Evolutionary conservation across 208 protist species (phyloP).

Genomic region (Paratrypanosoma confusum): DNA sequence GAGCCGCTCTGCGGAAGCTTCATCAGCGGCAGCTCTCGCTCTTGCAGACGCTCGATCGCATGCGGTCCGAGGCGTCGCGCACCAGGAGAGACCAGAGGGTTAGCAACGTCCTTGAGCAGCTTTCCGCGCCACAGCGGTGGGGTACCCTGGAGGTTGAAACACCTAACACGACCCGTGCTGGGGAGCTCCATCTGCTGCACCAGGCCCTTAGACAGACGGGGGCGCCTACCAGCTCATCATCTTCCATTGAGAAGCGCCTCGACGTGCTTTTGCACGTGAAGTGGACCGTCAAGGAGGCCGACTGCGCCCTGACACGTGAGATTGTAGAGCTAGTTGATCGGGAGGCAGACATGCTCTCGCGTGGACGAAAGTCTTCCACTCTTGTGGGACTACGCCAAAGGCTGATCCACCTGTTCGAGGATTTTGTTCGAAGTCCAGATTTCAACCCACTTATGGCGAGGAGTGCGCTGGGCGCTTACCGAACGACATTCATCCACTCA

Average conservation of each 20-base stretch:
- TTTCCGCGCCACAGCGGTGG: conserved; percentile 82
- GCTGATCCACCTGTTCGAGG: conserved; percentile 85
- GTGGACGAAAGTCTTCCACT: conserved; percentile 66
- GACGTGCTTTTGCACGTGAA: conserved; percentile 95
- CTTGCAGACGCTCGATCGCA: conserved; percentile 92
- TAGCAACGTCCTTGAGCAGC: conserved; percentile 45
- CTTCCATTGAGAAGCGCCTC: conserved; percentile 69
- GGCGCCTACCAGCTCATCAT: conserved; percentile 1
- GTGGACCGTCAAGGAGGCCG: conserved; percentile 95
- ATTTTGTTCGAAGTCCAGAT: conserved; percentile 91
- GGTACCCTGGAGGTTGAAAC: conserved; percentile 74
- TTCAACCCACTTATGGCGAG: conserved; percentile 93
- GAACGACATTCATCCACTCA: no score
- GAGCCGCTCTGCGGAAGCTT: conserved; percentile 71
- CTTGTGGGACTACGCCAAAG: conserved; percentile 75
- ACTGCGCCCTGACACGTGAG: conserved; percentile 69
- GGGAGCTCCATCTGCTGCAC: conserved; percentile 90
- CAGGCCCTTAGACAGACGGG: conserved; percentile 34
- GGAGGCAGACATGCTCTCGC: conserved; percentile 93
- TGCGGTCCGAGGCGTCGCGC: conserved; percentile 52
- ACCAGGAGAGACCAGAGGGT: conserved; percentile 57
- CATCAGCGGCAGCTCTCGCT: conserved; percentile 92
- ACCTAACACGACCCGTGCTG: conserved; percentile 85
- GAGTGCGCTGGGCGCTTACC: no score
- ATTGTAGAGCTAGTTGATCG: conserved; percentile 94